Evolutionary conservation across 257 asterid genomes (phyloP).

Genomic region (Catharanthus roseus): DNA sequence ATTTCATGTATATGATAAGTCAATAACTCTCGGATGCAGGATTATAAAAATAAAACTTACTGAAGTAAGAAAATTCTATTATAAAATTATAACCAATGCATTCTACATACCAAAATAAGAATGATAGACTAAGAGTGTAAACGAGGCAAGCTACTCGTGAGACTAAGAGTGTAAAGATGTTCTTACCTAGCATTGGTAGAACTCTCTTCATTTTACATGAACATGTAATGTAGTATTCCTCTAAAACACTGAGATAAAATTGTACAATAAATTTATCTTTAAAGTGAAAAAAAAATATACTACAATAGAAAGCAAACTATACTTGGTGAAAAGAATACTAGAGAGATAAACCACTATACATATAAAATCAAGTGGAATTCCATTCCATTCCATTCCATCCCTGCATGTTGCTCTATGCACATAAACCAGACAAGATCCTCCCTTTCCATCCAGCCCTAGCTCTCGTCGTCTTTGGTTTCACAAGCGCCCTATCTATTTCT

Average conservation of each 20-base stretch:
- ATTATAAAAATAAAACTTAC: no score
- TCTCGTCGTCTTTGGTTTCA: neutral
- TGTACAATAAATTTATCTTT: neutral
- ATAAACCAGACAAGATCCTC: neutral
- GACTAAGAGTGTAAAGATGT: no score
- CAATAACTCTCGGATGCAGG: no score
- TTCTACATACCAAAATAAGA: no score
- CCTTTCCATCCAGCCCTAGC: neutral
- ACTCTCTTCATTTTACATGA: neutral
- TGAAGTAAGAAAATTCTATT: no score
- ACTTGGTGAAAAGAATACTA: neutral
- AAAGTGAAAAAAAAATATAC: neutral
- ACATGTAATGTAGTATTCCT: neutral
- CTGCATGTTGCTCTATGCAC: neutral
- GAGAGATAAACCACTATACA: neutral
- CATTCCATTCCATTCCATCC: no score
- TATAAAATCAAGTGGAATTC: neutral
- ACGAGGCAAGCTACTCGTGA: no score
- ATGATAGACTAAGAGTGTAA: no score
- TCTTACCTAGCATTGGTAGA: no score
- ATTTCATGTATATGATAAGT: no score
- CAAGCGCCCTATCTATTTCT: slow-evolving; percentile 22
- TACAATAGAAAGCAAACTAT: neutral
- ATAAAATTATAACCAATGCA: no score
- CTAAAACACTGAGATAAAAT: neutral